Percentiles rank a stretch among this genome's conserved stretches.
Conservation (phyloP, 768 basidiomycete species). For the Mycena olivaceomarginata region DNA sequence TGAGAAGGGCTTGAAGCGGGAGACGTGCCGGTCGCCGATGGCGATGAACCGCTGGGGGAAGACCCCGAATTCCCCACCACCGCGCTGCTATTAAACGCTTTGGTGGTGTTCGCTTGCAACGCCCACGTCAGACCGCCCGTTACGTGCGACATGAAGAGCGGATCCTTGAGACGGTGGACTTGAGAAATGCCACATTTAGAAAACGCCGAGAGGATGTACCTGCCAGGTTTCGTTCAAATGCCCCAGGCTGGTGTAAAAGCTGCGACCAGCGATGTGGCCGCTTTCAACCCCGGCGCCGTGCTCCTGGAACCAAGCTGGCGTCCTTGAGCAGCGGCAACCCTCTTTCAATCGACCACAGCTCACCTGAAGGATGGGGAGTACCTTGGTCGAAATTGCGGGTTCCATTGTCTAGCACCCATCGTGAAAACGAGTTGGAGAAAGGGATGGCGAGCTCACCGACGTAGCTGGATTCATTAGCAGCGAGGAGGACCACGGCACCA, state of each 20-base stretch:
- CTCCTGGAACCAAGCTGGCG: constrained; percentile 89
- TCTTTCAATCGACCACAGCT: constrained; percentile 30
- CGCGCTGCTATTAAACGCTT: constrained; percentile 76
- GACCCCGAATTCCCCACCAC: constrained; percentile 70
- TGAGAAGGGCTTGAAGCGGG: neutral
- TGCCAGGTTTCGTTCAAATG: constrained; percentile 89
- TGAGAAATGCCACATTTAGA: neutral
- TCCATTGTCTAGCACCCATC: constrained; percentile 61
- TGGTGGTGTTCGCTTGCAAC: constrained; percentile 81
- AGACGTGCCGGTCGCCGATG: neutral
- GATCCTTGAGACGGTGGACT: constrained; percentile 65
- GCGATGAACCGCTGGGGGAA: constrained; percentile 12
- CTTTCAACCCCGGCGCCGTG: constrained; percentile 78
- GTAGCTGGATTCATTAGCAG: constrained; percentile 81
- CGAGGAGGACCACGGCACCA: constrained; percentile 78
- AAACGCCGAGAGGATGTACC: constrained; percentile 59
- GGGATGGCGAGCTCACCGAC: constrained; percentile 53
- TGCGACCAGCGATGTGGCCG: constrained; percentile 75
- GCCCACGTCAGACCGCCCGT: constrained; percentile 86
- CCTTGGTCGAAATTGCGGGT: constrained; percentile 78
- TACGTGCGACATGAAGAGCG: constrained; percentile 83
- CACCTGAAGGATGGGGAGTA: constrained; percentile 86
- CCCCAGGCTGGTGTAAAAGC: constrained; percentile 90
- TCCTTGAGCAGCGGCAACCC: neutral
- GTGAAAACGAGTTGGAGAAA: neutral